Evolutionary conservation across 2,329 filamentous ascomycete genomes (phyloP).

Genomic region (Colletotrichum sp.): DNA sequence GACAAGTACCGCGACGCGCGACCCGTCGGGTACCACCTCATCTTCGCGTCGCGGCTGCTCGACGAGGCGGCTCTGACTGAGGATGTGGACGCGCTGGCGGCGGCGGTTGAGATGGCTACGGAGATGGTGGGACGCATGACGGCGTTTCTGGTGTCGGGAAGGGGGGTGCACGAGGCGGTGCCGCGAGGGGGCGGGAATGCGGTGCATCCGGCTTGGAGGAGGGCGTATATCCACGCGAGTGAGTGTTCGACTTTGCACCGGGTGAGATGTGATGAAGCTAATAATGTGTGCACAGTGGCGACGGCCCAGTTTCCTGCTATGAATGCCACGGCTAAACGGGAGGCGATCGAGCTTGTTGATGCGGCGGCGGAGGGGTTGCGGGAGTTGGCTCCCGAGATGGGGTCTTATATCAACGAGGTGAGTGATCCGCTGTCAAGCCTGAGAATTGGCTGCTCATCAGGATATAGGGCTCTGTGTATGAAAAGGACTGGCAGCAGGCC

Average conservation of each 20-base stretch:
- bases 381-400: neutral
- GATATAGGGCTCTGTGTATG: neutral
- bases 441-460: neutral
- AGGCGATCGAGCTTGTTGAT: slow-evolving; percentile 31
- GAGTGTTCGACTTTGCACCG: slow-evolving; percentile 22
- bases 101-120: slow-evolving; percentile 40
- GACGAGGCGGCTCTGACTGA: slow-evolving; percentile 37
- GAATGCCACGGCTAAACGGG: slow-evolving; percentile 31
- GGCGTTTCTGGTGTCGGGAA: slow-evolving; percentile 46
- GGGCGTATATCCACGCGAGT: slow-evolving; percentile 40
- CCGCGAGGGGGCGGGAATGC: slow-evolving; percentile 51
- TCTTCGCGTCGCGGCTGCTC: slow-evolving; percentile 50
- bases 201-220: slow-evolving; percentile 55
- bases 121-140: slow-evolving; percentile 30
- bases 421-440: neutral
- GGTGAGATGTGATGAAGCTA: neutral
- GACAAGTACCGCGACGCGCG: slow-evolving; percentile 37
- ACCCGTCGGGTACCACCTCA: slow-evolving; percentile 36
- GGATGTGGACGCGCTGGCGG: slow-evolving; percentile 36
- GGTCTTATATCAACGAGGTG: slow-evolving; percentile 20
- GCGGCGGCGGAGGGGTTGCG: slow-evolving; percentile 37
- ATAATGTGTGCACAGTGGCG: slow-evolving; percentile 27
- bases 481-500: slow-evolving; percentile 15
- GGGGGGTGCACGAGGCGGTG: slow-evolving; percentile 46
- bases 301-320: slow-evolving; percentile 32